Percentiles rank a stretch among this genome's conserved stretches.
phyloP scores from a whole-genome alignment of 2,329 filamentous ascomycete genomes.

The Microsporum audouinii region DNA sequence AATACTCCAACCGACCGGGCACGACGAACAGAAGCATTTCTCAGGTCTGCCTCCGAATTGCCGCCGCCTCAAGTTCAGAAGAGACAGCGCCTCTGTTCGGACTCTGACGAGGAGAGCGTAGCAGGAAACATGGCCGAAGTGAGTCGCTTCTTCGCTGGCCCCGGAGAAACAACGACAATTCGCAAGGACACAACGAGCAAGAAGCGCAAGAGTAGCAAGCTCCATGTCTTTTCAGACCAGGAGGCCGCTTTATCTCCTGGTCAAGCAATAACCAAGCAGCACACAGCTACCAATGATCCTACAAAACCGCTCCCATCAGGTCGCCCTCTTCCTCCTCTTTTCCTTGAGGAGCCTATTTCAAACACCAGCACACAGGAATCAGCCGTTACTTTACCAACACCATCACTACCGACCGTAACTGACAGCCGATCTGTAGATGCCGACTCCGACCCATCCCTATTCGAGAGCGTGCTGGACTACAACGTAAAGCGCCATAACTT shows the following conservation, averaged over 20 bases:
- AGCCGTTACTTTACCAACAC: background rate
- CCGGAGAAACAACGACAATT: background rate
- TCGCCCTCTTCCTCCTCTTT: background rate
- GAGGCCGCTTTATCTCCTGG: background rate
- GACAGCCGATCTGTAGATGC: background rate
- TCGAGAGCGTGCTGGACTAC: background rate
- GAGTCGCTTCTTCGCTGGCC: conserved; percentile 40
- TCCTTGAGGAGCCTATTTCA: background rate
- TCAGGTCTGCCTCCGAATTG: conserved; percentile 25
- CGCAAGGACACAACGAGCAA: conserved; percentile 25
- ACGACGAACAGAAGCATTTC: conserved; percentile 31
- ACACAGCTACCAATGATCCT: no score
- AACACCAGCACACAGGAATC: background rate
- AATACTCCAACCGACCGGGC: conserved; percentile 31
- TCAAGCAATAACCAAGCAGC: background rate
- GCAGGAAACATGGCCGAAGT: conserved; percentile 23
- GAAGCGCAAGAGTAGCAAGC: conserved; percentile 32
- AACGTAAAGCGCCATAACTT: conserved; percentile 2
- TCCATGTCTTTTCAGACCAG: conserved; percentile 45
- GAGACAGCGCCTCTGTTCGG: conserved; percentile 42
- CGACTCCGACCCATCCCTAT: background rate
- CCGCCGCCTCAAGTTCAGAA: conserved; percentile 40
- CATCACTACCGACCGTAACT: background rate
- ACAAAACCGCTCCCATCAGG: background rate
- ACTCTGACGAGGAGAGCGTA: conserved; percentile 28